Base-by-base conservation (phyloP, 177 flowering plant species). In the Tripterygium wilfordii region DNA sequence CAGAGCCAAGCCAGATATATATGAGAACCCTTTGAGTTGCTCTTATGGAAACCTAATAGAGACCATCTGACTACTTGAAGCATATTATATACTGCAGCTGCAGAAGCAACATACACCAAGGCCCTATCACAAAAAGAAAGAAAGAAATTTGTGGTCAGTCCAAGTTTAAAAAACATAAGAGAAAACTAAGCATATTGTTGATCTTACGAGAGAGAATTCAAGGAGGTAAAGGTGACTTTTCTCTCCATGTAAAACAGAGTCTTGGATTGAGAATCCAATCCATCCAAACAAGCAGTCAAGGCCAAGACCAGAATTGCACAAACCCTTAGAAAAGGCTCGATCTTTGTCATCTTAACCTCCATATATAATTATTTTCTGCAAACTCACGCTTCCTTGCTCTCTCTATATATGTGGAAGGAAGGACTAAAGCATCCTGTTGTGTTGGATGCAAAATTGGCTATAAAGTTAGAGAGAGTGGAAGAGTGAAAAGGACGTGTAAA, bases 41-140 rank as follows among this genome's bases (percentile, higher is more conserved):
- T 45, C 55, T 53, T 16, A 36, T 40, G 21, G 31, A 51, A 39
- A 13, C 49, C 25, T 9, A 42, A 42, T 27, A 69, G 7, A 30
- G 57, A 30, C 32, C 55, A 45, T 29, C 62, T 66, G 49, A 59
- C 24, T 12, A 85, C 65, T 36, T 76, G 87, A 38, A 75, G 51
- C 40, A 85, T 44, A 53, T 71, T 63, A 47, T 80, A 82, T 12
- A 65, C 77, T 24, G 95, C 86, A 44, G 59, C 83, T 22, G 46
- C 67, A 7, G 68, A 56, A n/a, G 46, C 67, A 29, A 73, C 65
- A 2, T 66, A 60, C 52, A 82, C 69, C 43, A 71, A 35, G 9
- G 53, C 54, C 45, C 88, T 85, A 42, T 20, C 32, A 37, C 49
- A 53, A 17, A 48, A 36, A 36, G 3, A 36, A 35, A 19, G 53